Evolutionary conservation across 2,329 filamentous ascomycete species (phyloP).

Genomic region (Penicillium sp.): DNA sequence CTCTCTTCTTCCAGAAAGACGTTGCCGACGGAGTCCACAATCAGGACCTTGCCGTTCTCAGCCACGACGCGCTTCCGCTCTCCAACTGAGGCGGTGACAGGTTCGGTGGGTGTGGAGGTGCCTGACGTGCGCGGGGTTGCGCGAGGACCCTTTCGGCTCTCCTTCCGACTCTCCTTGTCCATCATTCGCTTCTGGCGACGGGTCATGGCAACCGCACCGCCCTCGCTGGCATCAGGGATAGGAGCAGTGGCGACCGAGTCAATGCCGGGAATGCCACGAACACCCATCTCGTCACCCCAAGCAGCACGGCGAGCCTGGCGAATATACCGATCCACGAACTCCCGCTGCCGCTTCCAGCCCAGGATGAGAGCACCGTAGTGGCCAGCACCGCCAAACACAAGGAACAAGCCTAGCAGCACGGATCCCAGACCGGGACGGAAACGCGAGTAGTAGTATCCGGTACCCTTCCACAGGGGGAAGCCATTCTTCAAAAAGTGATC

Average conservation of each 20-base stretch:
- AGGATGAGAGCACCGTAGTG: conserved; percentile 85
- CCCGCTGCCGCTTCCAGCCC: conserved; percentile 80
- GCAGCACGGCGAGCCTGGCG: conserved; percentile 79
- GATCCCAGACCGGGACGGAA: conserved; percentile 86
- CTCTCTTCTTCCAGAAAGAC: conserved; percentile 92
- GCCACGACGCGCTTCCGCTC: conserved; percentile 82
- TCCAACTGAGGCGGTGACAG: conserved; percentile 58
- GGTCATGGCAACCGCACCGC: conserved; percentile 61
- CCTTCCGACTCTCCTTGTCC: conserved; percentile 71
- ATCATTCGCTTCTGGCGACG: conserved; percentile 81
- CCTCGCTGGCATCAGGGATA: conserved; percentile 46
- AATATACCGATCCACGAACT: conserved; percentile 90
- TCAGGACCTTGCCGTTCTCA: conserved; percentile 89
- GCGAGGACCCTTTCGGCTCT: conserved; percentile 50
- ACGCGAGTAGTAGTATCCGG: conserved; percentile 94
- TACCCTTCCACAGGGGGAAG: conserved; percentile 94
- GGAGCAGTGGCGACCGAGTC: conserved; percentile 44
- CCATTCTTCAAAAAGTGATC: conserved; percentile 91
- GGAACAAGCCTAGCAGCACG: conserved; percentile 73
- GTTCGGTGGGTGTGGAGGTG: conserved; percentile 50
- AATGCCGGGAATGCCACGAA: conserved; percentile 62
- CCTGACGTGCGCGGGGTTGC: conserved; percentile 37
- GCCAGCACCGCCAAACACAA: conserved; percentile 74
- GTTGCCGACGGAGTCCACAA: conserved; percentile 86
- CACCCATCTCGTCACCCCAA: conserved; percentile 75